Conservation (phyloP, 805 yeast genomes). For the Candida chauliodis region DNA sequence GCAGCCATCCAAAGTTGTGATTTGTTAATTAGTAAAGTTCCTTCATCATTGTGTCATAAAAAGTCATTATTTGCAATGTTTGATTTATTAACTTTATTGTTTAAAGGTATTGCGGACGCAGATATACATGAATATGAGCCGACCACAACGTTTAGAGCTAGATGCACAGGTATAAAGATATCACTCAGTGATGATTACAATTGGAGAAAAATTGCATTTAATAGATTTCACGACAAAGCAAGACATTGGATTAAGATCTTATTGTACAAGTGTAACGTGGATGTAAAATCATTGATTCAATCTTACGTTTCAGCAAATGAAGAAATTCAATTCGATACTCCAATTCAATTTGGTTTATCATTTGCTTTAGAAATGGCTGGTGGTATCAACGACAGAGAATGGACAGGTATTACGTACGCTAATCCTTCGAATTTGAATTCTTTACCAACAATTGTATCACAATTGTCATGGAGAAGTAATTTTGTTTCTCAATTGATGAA, state of each 20-base stretch:
- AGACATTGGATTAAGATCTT: conserved; percentile 63
- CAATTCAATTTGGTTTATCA: conserved; percentile 74
- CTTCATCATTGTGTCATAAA: conserved; percentile 76
- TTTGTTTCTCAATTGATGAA: conserved; percentile 32
- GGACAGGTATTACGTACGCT: conserved; percentile 44
- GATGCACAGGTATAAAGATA: conserved; percentile 45
- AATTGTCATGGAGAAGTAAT: conserved; percentile 65
- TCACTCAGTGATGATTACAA: conserved; percentile 69
- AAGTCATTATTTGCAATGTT: conserved; percentile 71
- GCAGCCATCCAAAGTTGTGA: conserved; percentile 79
- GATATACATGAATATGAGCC: conserved; percentile 86
- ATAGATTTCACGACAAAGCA: conserved; percentile 55
- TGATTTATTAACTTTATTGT: conserved; percentile 74
- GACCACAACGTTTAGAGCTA: conserved; percentile 54
- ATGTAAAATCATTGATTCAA: conserved; percentile 75
- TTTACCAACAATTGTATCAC: conserved; percentile 70
- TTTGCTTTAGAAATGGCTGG: conserved; percentile 92
- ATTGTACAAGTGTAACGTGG: conserved; percentile 59
- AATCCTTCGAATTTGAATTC: conserved; percentile 45
- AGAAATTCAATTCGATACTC: conserved; percentile 19
- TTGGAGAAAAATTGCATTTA: conserved; percentile 71
- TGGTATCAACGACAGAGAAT: conserved; percentile 64
- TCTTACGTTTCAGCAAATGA: conserved; percentile 58
- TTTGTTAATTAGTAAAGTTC: conserved; percentile 58
- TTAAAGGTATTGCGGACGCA: conserved; percentile 78